Base-by-base conservation (phyloP, 2,329 filamentous ascomycete genomes). In the Trichocomaceae sp. region DNA sequence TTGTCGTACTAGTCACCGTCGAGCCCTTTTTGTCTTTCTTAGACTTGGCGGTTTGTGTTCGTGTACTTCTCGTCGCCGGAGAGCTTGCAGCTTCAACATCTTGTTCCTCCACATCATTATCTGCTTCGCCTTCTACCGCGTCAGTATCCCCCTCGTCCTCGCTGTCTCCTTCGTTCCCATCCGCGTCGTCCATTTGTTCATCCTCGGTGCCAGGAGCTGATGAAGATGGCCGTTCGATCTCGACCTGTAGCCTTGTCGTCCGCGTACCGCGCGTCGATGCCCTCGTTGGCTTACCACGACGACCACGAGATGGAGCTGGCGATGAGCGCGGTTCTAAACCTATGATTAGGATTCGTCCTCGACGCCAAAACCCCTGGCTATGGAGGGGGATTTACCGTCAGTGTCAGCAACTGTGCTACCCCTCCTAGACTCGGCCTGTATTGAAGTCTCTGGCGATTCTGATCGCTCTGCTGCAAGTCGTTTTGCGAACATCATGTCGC, bases 401-500 rank as follows among this genome's bases (percentile, higher is more conserved):
- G 75, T 77, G 54, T 77, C 73, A 47, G 72, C 74, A 22, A 74
- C 68, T 9, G 73, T 77, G 58, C 75, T 77, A 23, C 70, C 70
- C 56, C 73, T 66, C 56, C 69, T 65, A 4, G 74, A 75, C 17
- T 69, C 68, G 4, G 62, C 64, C 17, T 61, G 65, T 19, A 61
- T 61, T 58, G 68, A 73, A 8, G 64, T 64, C 5, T 67, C 65
- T 1, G 73, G 74, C 17, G 74, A 76, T 12, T 66, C 65, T n/a
- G 73, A 73, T 12, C 68, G 68, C 56, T 75, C 72, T 55, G 67
- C 69, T 7, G 73, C 74, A 42, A 78, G 58, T 53, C 76, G 62
- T 57, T 71, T 67, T 49, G 74, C 73, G 61, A 78, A 78, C 74
- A 77, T 78, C 67, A 76, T 63, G 22, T 72, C 70, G 37, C 73